phyloP scores from a whole-genome alignment of 768 basidiomycete species.

The Russula griseocarnosa region DNA sequence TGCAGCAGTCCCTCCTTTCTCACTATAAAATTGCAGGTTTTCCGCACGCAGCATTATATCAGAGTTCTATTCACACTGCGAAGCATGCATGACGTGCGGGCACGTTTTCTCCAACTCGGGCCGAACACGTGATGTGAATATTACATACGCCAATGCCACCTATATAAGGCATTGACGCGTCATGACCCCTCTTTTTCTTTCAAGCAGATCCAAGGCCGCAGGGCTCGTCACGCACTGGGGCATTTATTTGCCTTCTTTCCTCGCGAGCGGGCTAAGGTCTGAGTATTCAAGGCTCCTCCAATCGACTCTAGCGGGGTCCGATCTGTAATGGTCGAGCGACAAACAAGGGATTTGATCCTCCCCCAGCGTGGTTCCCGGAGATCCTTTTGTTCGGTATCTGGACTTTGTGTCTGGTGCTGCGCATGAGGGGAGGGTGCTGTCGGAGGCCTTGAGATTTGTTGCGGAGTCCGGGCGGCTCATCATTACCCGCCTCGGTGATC shows the following conservation, averaged over 20 bases:
- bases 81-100: not conserved
- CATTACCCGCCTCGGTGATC: not conserved
- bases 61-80: not conserved
- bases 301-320: slow-evolving; percentile 60
- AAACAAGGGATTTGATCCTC: slow-evolving; percentile 56
- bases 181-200: not conserved
- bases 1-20: not conserved
- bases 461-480: slow-evolving; percentile 23
- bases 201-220: slow-evolving; percentile 57
- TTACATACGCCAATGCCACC: not conserved
- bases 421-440: slow-evolving; percentile 23
- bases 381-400: slow-evolving; percentile 42
- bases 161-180: not conserved
- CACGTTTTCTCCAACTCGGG: not conserved
- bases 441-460: slow-evolving; percentile 26
- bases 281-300: slow-evolving; percentile 64
- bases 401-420: slow-evolving; percentile 24
- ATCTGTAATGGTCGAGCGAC: slow-evolving; percentile 54
- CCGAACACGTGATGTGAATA: slow-evolving; percentile 21
- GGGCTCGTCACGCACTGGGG: slow-evolving; percentile 59
- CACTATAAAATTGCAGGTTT: not conserved
- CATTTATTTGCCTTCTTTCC: slow-evolving; percentile 27
- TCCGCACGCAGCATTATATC: not conserved
- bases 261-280: slow-evolving; percentile 83
- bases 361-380: slow-evolving; percentile 39